phyloP scores from a whole-genome alignment of 208 protist genomes.

The Giardia duodenalis region DNA sequence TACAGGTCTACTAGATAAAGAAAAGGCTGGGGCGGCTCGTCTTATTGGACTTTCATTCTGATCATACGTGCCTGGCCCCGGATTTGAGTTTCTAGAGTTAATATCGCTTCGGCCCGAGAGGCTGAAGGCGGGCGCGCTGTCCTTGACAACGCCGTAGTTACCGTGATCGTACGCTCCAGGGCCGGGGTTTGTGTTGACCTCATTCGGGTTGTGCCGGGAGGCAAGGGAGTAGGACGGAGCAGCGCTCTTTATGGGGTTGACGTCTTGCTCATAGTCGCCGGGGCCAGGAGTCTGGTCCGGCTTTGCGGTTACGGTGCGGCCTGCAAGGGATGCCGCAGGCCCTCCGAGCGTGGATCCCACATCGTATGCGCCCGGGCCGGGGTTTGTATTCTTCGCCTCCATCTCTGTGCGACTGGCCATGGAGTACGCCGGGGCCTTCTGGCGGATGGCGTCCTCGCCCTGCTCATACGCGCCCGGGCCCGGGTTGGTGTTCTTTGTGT shows the following conservation, averaged over 20 bases:
- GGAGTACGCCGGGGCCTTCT: not conserved
- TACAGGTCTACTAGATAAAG: not conserved
- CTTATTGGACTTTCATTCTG: not conserved
- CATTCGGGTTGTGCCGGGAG: not conserved
- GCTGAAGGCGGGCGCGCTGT: not conserved
- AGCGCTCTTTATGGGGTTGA: not conserved
- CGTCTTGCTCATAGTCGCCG: not conserved
- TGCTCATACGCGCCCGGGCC: not conserved
- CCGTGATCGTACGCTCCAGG: not conserved
- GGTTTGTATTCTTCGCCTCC: not conserved
- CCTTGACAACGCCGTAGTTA: not conserved
- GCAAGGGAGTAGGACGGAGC: not conserved
- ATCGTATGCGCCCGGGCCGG: not conserved
- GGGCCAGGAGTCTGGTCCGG: not conserved
- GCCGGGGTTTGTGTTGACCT: not conserved
- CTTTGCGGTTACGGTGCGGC: not conserved
- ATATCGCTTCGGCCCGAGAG: not conserved
- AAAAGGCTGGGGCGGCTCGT: not conserved
- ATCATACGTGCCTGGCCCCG: not conserved
- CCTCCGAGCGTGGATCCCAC: not conserved
- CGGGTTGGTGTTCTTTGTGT: not conserved
- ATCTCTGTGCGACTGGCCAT: not conserved
- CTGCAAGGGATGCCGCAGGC: not conserved
- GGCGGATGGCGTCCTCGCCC: not conserved
- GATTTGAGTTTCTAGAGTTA: not conserved